Conservation (phyloP, 306 rosid genomes). For the Trifolium subterraneum region DNA sequence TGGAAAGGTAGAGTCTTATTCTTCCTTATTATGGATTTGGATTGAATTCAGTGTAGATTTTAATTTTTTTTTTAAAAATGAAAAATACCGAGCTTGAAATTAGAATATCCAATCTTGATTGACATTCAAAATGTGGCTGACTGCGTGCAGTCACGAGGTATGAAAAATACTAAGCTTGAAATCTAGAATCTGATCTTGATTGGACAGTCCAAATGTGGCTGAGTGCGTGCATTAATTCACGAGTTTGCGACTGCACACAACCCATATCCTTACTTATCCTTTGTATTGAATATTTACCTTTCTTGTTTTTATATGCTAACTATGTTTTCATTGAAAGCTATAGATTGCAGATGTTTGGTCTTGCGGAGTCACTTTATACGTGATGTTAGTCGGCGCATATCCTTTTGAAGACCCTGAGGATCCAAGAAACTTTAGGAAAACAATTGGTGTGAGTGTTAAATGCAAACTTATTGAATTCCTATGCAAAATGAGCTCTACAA, state of each 20-base stretch:
- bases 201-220: not conserved
- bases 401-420: slow-evolving; percentile 86
- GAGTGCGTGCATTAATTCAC: not conserved
- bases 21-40: slow-evolving; percentile 11
- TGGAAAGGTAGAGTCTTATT: slow-evolving; percentile 65
- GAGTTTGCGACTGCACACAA: not conserved
- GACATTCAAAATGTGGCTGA: too few relatives aligned
- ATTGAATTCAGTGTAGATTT: not conserved
- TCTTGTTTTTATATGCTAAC: slow-evolving; percentile 7
- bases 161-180: not conserved
- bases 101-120: too few relatives aligned
- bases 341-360: slow-evolving; percentile 98
- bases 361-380: slow-evolving; percentile 90
- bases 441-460: slow-evolving; percentile 60
- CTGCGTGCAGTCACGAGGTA: too few relatives aligned
- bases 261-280: not conserved
- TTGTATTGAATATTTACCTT: not conserved
- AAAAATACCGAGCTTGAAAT: too few relatives aligned
- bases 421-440: slow-evolving; percentile 72
- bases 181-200: too few relatives aligned
- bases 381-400: slow-evolving; percentile 86
- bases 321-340: slow-evolving; percentile 26
- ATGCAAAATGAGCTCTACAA: slow-evolving; percentile 8
- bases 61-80: too few relatives aligned
- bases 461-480: slow-evolving; percentile 21